Conservation (phyloP, 1,284 basidiomycete species). For the Malassezia nana region DNA sequence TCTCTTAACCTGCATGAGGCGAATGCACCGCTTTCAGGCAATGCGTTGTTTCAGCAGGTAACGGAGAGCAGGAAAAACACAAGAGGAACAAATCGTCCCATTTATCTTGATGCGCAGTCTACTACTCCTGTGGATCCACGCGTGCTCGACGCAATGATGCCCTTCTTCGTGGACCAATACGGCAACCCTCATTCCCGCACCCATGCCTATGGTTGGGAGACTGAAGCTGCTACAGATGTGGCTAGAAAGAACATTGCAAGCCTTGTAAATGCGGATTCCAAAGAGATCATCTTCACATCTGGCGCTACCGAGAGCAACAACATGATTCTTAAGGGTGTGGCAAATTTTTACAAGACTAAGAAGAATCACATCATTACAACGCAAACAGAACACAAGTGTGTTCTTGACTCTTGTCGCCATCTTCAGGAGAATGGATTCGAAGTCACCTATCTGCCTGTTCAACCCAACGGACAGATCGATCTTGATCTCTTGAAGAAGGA, state of each 20-base stretch:
- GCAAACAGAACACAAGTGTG: slow-evolving; percentile 85
- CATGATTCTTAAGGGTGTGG: slow-evolving; percentile 94
- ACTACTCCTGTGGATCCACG: slow-evolving; percentile 96
- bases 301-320: slow-evolving; percentile 98
- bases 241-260: slow-evolving; percentile 82
- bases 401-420: slow-evolving; percentile 91
- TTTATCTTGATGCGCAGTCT: slow-evolving; percentile 51
- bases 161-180: slow-evolving; percentile 87
- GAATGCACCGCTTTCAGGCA: background rate
- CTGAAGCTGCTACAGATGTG: slow-evolving; percentile 83
- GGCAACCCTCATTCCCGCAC: slow-evolving; percentile 97
- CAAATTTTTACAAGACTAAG: slow-evolving; percentile 59
- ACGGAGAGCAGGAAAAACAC: slow-evolving; percentile 1
- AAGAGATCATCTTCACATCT: slow-evolving; percentile 95
- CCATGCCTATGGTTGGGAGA: slow-evolving; percentile 98
- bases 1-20: background rate
- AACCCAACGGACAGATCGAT: slow-evolving; percentile 71
- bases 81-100: slow-evolving; percentile 35
- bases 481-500: slow-evolving; percentile 67
- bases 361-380: slow-evolving; percentile 55
- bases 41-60: slow-evolving; percentile 2
- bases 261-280: slow-evolving; percentile 83
- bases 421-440: slow-evolving; percentile 95
- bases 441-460: slow-evolving; percentile 89
- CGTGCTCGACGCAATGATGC: slow-evolving; percentile 93